These are phyloP conservation scores for Microdochium paspali DNA, from an alignment of 2,329 filamentous ascomycete genomes.

Conservation along the genomic window DNA sequence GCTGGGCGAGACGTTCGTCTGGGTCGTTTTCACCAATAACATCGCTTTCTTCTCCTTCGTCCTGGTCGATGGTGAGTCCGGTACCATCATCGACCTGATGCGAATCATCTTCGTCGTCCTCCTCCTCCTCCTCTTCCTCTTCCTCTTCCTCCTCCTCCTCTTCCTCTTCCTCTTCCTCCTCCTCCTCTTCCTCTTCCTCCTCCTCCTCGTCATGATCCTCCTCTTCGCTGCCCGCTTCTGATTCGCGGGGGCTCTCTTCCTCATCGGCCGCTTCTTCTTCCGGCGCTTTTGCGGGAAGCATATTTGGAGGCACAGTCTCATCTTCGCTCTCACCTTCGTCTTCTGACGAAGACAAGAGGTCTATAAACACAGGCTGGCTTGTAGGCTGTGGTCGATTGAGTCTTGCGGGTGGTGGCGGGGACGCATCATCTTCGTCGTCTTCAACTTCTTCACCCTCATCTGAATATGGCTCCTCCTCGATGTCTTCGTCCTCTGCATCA, in stretches of 20 bases:
- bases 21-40: too few relatives aligned
- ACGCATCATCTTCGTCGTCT: conserved; percentile 11
- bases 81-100: conserved; percentile 9
- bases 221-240: conserved; percentile 9
- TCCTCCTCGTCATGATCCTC: conserved; percentile 1
- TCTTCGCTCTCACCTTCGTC: conserved; percentile 10
- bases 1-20: too few relatives aligned
- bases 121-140: conserved; percentile 4
- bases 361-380: conserved; percentile 12
- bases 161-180: conserved; percentile 9
- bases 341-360: conserved; percentile 14
- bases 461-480: conserved; percentile 5
- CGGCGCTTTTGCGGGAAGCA: too few relatives aligned
- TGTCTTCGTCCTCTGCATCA: conserved; percentile 6
- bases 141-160: conserved; percentile 7
- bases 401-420: conserved; percentile 3
- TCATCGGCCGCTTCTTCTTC: background rate
- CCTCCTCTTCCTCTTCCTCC: conserved; percentile 8
- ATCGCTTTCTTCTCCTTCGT: too few relatives aligned
- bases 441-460: conserved; percentile 4
- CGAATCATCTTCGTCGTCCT: conserved; percentile 1
- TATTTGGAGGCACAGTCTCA: background rate
- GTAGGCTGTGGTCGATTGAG: background rate
- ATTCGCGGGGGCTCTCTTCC: conserved; percentile 1
- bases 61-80: conserved; percentile 4